Base-by-base conservation (phyloP, 805 yeast genomes). In the Candida methanosorbosa region DNA sequence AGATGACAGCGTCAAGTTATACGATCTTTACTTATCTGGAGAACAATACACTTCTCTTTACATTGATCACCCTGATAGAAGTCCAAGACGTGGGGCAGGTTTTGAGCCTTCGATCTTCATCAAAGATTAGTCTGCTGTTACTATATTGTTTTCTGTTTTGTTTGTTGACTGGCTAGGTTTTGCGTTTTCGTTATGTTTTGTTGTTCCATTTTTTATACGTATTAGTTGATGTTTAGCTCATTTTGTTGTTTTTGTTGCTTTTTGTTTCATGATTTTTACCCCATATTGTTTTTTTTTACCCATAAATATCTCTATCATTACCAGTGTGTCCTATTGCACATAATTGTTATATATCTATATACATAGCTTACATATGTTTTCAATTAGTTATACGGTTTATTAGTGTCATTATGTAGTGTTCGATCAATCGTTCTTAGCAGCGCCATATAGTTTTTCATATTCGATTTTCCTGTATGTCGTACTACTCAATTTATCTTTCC, bases 11-110 rank as follows among this genome's bases (percentile, higher is more conserved):
- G 43, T 72, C 29, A 63, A 69, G 5, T 59, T 87, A 14, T 81
- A 63, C 51, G 78, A 78, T 35, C 70, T 69, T 28, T 51, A 78
- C 38, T 64, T 30, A 78, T 72, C 4, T 40, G 45, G 19, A 31
- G 32, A 9, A 37, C 9, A 38, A 42, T 2, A 36, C 41, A 18
- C 42, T 42, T 38, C 67, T 65, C 22, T 60, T 92, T 34, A 88
- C 19, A 63, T 92, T 51, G 96, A 92, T 51, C 95, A 85, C 49
- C 87, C 92, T 2, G 96, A 86, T 52, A 72, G 92, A 49, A 64
- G 77, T 28, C 70, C 78, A n/a, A 68, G 78, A 39, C 67, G 72
- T 36, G 66, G 61, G 5, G 50, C 70, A 7, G 59, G 60, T 3
- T 66, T 64, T 40, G 78, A 73, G 49, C 69, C 78, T 37, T 78